Conservation (phyloP, 106 monocot species). For the Hemerocallis citrina region DNA sequence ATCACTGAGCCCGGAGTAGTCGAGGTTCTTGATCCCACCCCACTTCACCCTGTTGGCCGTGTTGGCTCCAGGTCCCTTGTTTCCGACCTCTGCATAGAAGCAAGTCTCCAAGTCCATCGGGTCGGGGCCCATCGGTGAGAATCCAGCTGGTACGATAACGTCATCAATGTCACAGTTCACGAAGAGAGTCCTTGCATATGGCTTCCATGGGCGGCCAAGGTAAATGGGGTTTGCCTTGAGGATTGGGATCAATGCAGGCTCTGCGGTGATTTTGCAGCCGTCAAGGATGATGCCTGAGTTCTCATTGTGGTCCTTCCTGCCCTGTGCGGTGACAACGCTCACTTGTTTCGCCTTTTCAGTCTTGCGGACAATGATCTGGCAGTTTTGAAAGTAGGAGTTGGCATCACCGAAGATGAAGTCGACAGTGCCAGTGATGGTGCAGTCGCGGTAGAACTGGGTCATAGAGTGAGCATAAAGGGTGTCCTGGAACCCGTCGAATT, state of each 20-base stretch:
- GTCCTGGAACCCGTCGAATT: slow-evolving; percentile 80
- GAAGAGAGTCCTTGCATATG: slow-evolving; percentile 27
- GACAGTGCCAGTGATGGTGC: slow-evolving; percentile 66
- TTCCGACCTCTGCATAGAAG: slow-evolving; percentile 42
- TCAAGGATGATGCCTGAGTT: slow-evolving; percentile 44
- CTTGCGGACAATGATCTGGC: slow-evolving; percentile 35
- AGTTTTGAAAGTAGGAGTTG: slow-evolving; percentile 55
- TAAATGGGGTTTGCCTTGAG: slow-evolving; percentile 20
- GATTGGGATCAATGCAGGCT: slow-evolving; percentile 14
- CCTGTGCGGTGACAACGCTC: slow-evolving; percentile 73
- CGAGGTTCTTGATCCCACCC: slow-evolving; percentile 28
- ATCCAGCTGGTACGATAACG: slow-evolving; percentile 32
- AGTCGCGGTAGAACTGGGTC: slow-evolving; percentile 65
- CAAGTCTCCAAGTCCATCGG: slow-evolving; percentile 16
- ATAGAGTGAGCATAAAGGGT: slow-evolving; percentile 64
- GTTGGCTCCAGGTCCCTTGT: slow-evolving; percentile 33
- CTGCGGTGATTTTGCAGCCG: slow-evolving; percentile 59
- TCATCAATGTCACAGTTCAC: slow-evolving; percentile 27
- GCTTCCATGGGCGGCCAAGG: slow-evolving; percentile 56
- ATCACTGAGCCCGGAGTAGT: too few relatives aligned
- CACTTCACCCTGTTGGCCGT: slow-evolving; percentile 28
- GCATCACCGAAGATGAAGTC: slow-evolving; percentile 87
- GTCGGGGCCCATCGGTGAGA: slow-evolving; percentile 24
- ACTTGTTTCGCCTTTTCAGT: slow-evolving; percentile 64
- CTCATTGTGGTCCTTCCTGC: slow-evolving; percentile 32